Base-by-base conservation (phyloP, 1,139 yeast genomes). In the Scheffersomyces segobiensis region DNA sequence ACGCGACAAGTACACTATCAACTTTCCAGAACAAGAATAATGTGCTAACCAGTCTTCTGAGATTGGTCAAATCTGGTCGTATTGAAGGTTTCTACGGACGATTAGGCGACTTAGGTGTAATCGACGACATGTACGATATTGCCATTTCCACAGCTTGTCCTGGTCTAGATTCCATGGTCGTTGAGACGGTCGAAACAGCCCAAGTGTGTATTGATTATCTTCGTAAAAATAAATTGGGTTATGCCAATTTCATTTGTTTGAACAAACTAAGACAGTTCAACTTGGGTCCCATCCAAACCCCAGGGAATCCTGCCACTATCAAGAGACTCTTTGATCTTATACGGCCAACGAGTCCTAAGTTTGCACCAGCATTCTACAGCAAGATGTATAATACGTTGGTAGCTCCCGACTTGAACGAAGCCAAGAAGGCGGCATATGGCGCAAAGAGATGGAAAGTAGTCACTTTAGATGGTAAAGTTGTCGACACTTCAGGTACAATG, bases 121-220 rank as follows among this genome's bases (percentile, higher is more conserved):
- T 95, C 63, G 97, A 92, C 68, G 91, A 89, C 64, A 83, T 84
- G 66, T 96, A 90, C 71, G 99, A 96, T 73, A 84, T 93, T 55
- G 99, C 99, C 0, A 86, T 96, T 22, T 93, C 98, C 0, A 95
- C 99, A 0, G 99, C 98, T 0, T 92, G 96, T 65, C 93, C 97
- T 1, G 88, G 95, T 10, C 78, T 96, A 59, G 97, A 93, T 69
- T 95, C 96, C 57, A 87, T 93, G 81, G 98, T 96, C 20, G 98
- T 96, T 3, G 98, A 93, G 55, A 87, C 93, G 0, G 98, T 95
- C 10, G 97, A 91, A 65, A 89, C 91, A 42, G 99, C 97, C 0
- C 98, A 93, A 70, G 86, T 86, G 54, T 95, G 99, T 73, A 91
- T 96, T 60, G 96, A 91, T 56, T 89, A 91, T 66, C 80, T 96